Percentiles rank a stretch among this genome's conserved stretches.
phyloP scores from a whole-genome alignment of 1,284 basidiomycete genomes.

The Ganoderma boninense region DNA sequence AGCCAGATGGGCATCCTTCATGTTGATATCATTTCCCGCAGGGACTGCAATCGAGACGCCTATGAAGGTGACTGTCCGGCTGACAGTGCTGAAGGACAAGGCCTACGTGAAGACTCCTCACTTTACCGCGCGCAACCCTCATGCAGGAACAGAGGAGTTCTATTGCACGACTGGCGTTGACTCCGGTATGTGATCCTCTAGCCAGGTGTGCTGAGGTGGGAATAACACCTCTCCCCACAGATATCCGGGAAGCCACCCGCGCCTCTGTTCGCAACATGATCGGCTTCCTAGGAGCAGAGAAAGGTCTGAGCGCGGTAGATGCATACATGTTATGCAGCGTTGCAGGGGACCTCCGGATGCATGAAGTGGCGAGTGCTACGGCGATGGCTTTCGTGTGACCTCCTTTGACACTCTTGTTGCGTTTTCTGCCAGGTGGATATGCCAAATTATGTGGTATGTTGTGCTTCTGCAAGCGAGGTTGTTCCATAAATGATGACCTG shows the following conservation, averaged over 20 bases:
- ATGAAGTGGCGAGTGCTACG: slow-evolving; percentile 62
- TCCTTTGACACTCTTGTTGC: background rate
- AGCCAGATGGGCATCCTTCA: background rate
- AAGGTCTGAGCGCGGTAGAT: slow-evolving; percentile 50
- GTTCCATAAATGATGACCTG: background rate
- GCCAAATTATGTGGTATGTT: slow-evolving; percentile 68
- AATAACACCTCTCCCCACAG: slow-evolving; percentile 34
- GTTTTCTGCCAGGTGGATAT: slow-evolving; percentile 58
- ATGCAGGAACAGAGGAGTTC: slow-evolving; percentile 48
- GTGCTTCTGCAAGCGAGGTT: background rate
- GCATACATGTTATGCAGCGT: slow-evolving; percentile 73
- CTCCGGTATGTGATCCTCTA: slow-evolving; percentile 40
- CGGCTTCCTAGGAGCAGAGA: slow-evolving; percentile 52
- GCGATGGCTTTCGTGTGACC: background rate
- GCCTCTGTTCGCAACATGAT: slow-evolving; percentile 67
- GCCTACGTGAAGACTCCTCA: slow-evolving; percentile 66
- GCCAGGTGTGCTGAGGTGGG: background rate
- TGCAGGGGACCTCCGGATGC: slow-evolving; percentile 64
- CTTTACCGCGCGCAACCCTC: slow-evolving; percentile 47
- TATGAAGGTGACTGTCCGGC: slow-evolving; percentile 61
- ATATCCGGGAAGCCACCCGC: slow-evolving; percentile 62
- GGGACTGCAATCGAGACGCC: slow-evolving; percentile 72
- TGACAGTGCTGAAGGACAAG: slow-evolving; percentile 64
- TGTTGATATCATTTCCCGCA: slow-evolving; percentile 29
- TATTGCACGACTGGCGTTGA: slow-evolving; percentile 69